A percentile compares a stretch with the other conserved stretches of the same genome.
phyloP scores from a whole-genome alignment of 164 flowering plant species.

The Nymphaea thermarum region DNA sequence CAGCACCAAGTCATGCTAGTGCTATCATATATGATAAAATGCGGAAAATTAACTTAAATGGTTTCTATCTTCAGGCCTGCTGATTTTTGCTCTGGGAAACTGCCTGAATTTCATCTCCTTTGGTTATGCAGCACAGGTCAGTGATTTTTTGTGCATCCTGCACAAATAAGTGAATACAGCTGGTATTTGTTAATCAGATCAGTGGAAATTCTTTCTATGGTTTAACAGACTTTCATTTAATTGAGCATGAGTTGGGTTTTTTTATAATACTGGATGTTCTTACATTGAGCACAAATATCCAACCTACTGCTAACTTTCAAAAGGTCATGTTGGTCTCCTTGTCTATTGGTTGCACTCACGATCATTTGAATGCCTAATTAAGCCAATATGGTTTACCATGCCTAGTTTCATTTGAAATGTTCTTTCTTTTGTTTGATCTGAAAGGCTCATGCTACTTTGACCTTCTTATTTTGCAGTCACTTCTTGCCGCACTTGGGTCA shows the following conservation, averaged over 20 bases:
- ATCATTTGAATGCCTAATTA: not conserved
- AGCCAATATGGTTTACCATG: too few species aligned
- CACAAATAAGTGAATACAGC: not conserved
- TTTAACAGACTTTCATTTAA: too few species aligned
- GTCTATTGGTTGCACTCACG: not conserved
- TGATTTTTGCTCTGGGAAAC: constrained; percentile 80
- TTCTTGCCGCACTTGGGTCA: constrained; percentile 96
- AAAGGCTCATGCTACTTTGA: not conserved
- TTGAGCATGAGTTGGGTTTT: not conserved
- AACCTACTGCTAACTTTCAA: not conserved
- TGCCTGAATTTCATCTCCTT: constrained; percentile 93
- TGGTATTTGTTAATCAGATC: not conserved
- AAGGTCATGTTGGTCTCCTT: not conserved
- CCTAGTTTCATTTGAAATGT: not conserved
- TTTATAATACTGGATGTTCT: too few species aligned
- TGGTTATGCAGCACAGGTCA: constrained; percentile 99
- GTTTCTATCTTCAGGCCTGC: constrained; percentile 35
- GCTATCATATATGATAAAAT: too few species aligned
- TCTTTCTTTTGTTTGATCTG: not conserved
- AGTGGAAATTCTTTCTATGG: not conserved
- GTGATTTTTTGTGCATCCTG: not conserved
- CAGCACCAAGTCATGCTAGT: constrained; percentile 10
- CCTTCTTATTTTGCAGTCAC: constrained; percentile 48
- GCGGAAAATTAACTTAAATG: not conserved
- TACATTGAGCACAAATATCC: not conserved